A percentile compares a stretch with the other conserved stretches of the same genome.
These are phyloP conservation scores for Arthrobotrys iridis DNA, from an alignment of 2,329 filamentous ascomycete genomes.

Conservation along the genomic window DNA sequence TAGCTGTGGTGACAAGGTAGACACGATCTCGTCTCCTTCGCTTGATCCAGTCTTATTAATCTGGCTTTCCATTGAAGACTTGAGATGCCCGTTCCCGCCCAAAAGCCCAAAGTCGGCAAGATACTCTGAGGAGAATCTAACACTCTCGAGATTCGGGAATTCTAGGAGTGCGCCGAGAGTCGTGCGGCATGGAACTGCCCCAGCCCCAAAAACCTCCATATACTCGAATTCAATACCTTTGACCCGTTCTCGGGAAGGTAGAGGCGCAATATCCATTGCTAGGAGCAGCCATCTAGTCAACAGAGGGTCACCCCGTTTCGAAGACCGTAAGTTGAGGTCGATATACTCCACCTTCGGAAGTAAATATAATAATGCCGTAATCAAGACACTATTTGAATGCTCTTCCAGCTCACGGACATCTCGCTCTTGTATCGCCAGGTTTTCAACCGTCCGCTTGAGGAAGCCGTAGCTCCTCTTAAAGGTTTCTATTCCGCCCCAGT, in stretches of 20 bases:
- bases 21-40: neutral
- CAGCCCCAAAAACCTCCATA: neutral
- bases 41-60: neutral
- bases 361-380: slow-evolving; percentile 23
- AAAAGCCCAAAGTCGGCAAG: neutral
- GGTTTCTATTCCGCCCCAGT: neutral
- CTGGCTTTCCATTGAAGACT: neutral
- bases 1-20: neutral
- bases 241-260: slow-evolving; percentile 12
- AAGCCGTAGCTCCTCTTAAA: slow-evolving; percentile 20
- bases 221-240: slow-evolving; percentile 32
- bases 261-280: slow-evolving; percentile 35
- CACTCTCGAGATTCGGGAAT: slow-evolving; percentile 7
- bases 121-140: slow-evolving; percentile 18
- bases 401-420: slow-evolving; percentile 4
- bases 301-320: neutral
- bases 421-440: neutral
- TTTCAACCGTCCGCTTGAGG: slow-evolving; percentile 16
- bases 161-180: slow-evolving; percentile 17
- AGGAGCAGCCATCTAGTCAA: slow-evolving; percentile 31
- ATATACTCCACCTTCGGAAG: slow-evolving; percentile 15
- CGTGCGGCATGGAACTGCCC: slow-evolving; percentile 4
- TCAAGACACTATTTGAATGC: slow-evolving; percentile 9
- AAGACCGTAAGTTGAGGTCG: neutral
- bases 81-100: neutral